Conservation (phyloP, 768 basidiomycete genomes). For the Tylopilus felleus region DNA sequence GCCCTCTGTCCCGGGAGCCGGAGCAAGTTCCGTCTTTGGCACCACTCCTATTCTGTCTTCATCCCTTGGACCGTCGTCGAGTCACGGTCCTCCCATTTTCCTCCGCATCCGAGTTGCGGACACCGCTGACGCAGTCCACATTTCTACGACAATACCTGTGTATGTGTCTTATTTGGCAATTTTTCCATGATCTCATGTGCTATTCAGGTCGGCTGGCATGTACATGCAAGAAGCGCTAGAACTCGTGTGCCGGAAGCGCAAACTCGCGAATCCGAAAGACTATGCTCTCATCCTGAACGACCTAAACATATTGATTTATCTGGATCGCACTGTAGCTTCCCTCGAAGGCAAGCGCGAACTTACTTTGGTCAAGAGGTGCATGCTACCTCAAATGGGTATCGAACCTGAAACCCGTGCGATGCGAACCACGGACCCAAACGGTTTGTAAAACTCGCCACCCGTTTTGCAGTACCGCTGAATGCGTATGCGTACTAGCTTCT, state of each 20-base stretch:
- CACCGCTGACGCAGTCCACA: slow-evolving; percentile 76
- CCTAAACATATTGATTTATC: slow-evolving; percentile 73
- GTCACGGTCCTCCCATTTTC: slow-evolving; percentile 78
- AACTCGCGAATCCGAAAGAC: slow-evolving; percentile 65
- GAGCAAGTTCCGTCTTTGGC: slow-evolving; percentile 44
- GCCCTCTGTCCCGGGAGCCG: slow-evolving; percentile 37
- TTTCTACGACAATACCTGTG: slow-evolving; percentile 90
- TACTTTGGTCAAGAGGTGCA: slow-evolving; percentile 72
- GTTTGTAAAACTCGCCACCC: slow-evolving; percentile 39
- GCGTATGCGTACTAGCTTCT: slow-evolving; percentile 53
- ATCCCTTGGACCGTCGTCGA: slow-evolving; percentile 65
- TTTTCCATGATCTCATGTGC: background rate
- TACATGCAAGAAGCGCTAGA: slow-evolving; percentile 97
- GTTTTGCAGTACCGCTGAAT: background rate
- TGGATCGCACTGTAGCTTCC: slow-evolving; percentile 96
- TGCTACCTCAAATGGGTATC: slow-evolving; percentile 68
- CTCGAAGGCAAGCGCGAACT: slow-evolving; percentile 85
- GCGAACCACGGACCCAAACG: slow-evolving; percentile 88
- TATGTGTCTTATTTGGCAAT: slow-evolving; percentile 39
- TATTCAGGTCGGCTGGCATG: slow-evolving; percentile 75
- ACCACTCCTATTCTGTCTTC: slow-evolving; percentile 58
- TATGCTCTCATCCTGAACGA: slow-evolving; percentile 72
- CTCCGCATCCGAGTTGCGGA: slow-evolving; percentile 80
- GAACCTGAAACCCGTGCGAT: slow-evolving; percentile 63
- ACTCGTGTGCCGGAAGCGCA: slow-evolving; percentile 68